Percentiles rank a stretch among this genome's conserved stretches.
Evolutionary conservation across 371 early-diverging fungal genomes (phyloP).

Genomic region (Saksenaea oblongispora): DNA sequence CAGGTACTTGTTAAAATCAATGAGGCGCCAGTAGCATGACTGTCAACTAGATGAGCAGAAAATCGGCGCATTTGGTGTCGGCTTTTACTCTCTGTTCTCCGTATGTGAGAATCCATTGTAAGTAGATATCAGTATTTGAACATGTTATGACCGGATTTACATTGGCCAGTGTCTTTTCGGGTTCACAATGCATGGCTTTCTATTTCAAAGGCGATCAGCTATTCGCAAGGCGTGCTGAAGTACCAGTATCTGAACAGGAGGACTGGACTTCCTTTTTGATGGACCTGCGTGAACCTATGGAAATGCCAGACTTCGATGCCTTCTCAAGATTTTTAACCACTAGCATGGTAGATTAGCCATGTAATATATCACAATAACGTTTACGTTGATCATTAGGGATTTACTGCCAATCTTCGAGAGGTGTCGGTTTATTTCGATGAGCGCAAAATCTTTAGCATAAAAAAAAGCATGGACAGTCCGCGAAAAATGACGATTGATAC

Average conservation of each 20-base stretch:
- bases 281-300: constrained; percentile 78
- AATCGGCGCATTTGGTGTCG: constrained; percentile 91
- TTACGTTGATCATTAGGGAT: constrained; percentile 43
- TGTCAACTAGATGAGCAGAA: constrained; percentile 46
- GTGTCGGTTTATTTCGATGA: constrained; percentile 70
- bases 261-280: constrained; percentile 77
- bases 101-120: constrained; percentile 89
- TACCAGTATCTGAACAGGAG: constrained; percentile 50
- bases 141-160: background rate
- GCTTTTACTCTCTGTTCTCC: constrained; percentile 85
- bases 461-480: constrained; percentile 67
- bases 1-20: constrained; percentile 44
- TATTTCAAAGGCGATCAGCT: constrained; percentile 90
- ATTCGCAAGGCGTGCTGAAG: constrained; percentile 72
- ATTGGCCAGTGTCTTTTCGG: constrained; percentile 60
- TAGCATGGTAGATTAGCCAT: constrained; percentile 56
- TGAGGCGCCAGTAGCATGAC: background rate
- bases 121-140: constrained; percentile 16
- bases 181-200: constrained; percentile 84
- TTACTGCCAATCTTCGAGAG: constrained; percentile 74
- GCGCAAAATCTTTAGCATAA: constrained; percentile 56
- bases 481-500: constrained; percentile 60
- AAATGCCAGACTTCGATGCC: constrained; percentile 68
- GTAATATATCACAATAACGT: background rate
- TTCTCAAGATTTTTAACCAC: constrained; percentile 84